Base-by-base conservation (phyloP, 441 rosid genomes). In the Adansonia rubrostipa region DNA sequence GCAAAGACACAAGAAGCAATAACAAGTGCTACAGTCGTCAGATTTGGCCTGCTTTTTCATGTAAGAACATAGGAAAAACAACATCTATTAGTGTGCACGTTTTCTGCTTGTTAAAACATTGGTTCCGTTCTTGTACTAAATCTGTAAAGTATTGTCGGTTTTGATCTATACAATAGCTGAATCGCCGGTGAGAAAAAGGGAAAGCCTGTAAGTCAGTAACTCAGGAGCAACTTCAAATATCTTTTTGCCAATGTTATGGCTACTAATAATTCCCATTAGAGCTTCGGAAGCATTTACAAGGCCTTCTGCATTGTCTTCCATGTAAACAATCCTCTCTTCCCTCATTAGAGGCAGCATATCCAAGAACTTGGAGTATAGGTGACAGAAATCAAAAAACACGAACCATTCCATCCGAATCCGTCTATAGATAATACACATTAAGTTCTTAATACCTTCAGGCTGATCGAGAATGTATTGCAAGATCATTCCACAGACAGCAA, bases 401-500 rank as follows among this genome's bases (percentile, higher is more conserved):
- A 84, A 79, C 3, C 87, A 82, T 78, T 77, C 74, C 69, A 84
- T 74, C 0, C 67, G 76, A 47, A 79, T 58, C 67, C 82, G 78
- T 60, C 53, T 74, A 0, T 8, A 44, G 0, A 78, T 19, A 0
- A 78, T 9, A 15, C 15, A 9, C 66, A 51, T 50, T 36, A 84
- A 47, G 22, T 80, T 82, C 24, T 58, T 28, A 5, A 74, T 53
- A 0, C 85, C 85, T 48, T 84, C 66, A 3, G 78, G 81, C 20
- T 60, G 76, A 0, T 81, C 83, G 3, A 77, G 73, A 42, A 77
- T 76, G 72, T 84, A 81, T 9, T 81, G 85, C 0, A 84, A 84
- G 61, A 84, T 74, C 87, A 84, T 77, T 22, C 83, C 87, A 0
- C 85, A 82, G 1, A 77, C 42, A 10, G 81, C 62, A 24, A 84